A percentile compares a stretch with the other conserved stretches of the same genome.
Evolutionary conservation across 2,329 filamentous ascomycete genomes (phyloP).

Genomic region (Fusarium napiforme): DNA sequence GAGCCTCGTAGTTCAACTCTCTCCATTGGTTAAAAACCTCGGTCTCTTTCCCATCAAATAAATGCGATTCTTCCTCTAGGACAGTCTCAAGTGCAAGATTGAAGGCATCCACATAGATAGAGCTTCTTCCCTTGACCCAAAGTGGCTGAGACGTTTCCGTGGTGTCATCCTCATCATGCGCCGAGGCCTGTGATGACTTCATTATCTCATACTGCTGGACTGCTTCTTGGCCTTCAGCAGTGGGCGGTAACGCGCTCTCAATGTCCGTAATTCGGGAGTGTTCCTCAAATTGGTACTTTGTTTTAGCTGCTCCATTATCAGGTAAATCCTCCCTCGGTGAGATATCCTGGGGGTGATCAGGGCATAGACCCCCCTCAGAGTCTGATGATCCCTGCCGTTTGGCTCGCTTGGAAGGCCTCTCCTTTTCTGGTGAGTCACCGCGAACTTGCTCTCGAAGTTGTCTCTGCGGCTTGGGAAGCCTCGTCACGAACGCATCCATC

Average conservation of each 20-base stretch:
- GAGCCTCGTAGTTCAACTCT: constrained; percentile 80
- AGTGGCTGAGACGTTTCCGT: constrained; percentile 52
- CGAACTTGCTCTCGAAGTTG: constrained; percentile 18
- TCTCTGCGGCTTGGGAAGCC: constrained; percentile 39
- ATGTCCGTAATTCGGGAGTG: constrained; percentile 46
- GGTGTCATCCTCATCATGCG: constrained; percentile 51
- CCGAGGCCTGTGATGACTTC: constrained; percentile 63
- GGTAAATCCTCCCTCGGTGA: neutral
- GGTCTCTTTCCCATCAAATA: constrained; percentile 85
- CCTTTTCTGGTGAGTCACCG: constrained; percentile 12
- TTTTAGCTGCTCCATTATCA: constrained; percentile 35
- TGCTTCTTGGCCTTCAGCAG: constrained; percentile 75
- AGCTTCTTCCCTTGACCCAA: constrained; percentile 83
- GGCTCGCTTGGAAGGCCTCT: constrained; percentile 48
- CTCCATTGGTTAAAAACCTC: constrained; percentile 82
- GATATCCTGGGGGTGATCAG: constrained; percentile 27
- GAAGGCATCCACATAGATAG: constrained; percentile 97
- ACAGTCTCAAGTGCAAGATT: constrained; percentile 92
- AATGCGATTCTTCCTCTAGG: constrained; percentile 84
- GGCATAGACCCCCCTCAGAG: constrained; percentile 40
- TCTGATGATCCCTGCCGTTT: constrained; percentile 44
- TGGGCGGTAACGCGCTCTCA: constrained; percentile 71
- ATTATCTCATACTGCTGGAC: constrained; percentile 83
- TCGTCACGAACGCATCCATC: constrained; percentile 55
- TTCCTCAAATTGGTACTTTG: constrained; percentile 25